Percentiles rank a stretch among this genome's conserved stretches.
These are phyloP conservation scores for Urostyla sp. DNA, from an alignment of 73 alveolate species.

Conservation along the genomic window DNA sequence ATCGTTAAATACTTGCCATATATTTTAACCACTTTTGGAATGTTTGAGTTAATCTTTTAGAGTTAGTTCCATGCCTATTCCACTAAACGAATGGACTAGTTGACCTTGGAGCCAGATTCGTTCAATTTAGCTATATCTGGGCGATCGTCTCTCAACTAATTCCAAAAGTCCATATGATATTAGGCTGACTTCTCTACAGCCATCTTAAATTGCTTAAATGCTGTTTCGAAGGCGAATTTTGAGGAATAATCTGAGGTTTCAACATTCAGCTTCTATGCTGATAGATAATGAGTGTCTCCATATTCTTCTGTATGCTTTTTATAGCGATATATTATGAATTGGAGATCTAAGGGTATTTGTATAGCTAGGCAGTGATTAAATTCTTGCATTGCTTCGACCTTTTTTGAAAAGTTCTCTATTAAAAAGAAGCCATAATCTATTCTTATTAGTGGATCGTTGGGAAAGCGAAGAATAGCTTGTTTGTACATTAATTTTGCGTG, in stretches of 20 bases:
- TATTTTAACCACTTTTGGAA: slow-evolving; percentile 79
- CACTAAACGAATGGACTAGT: slow-evolving; percentile 75
- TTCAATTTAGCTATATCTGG: slow-evolving; percentile 88
- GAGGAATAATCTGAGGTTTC: slow-evolving; percentile 73
- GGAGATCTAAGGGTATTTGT: slow-evolving; percentile 91
- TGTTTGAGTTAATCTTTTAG: slow-evolving; percentile 84
- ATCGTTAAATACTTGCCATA: slow-evolving; percentile 86
- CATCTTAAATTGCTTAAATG: slow-evolving; percentile 74
- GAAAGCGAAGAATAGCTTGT: slow-evolving; percentile 86
- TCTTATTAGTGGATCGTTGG: slow-evolving; percentile 81
- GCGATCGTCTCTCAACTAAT: slow-evolving; percentile 81
- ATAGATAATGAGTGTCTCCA: slow-evolving; percentile 48
- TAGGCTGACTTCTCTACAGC: slow-evolving; percentile 80
- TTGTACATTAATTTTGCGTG: slow-evolving; percentile 74
- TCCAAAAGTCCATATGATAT: slow-evolving; percentile 90
- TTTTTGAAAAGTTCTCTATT: slow-evolving; percentile 90
- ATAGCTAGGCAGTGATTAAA: slow-evolving; percentile 72
- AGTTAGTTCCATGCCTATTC: slow-evolving; percentile 81
- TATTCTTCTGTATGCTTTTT: slow-evolving; percentile 62
- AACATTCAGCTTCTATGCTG: background rate
- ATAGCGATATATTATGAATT: slow-evolving; percentile 86
- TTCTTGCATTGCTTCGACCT: slow-evolving; percentile 83
- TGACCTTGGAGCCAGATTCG: slow-evolving; percentile 87
- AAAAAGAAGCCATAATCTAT: slow-evolving; percentile 90
- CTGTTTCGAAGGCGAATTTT: slow-evolving; percentile 81